Percentiles rank a stretch among this genome's conserved stretches.
Conservation (phyloP, 208 protist genomes). For the Angomonas ambiguus region DNA sequence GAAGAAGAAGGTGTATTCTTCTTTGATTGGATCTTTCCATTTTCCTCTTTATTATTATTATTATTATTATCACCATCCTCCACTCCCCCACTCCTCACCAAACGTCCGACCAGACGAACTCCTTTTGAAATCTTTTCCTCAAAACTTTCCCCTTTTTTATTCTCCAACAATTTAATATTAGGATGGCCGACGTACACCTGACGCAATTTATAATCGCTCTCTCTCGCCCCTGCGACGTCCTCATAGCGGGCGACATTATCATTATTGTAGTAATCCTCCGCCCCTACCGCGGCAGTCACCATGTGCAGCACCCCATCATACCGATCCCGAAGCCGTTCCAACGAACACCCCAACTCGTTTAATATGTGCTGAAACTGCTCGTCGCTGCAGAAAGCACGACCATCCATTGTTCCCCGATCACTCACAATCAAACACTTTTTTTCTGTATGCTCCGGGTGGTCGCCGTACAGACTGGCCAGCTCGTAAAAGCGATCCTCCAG, state of each 20-base stretch:
- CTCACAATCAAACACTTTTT: constrained; percentile 60
- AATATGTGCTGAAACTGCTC: constrained; percentile 57
- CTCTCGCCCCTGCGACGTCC: constrained; percentile 60
- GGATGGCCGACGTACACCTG: constrained; percentile 76
- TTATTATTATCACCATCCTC: constrained; percentile 17
- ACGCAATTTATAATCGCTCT: constrained; percentile 73
- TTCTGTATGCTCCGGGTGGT: constrained; percentile 44
- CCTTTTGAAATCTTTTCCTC: constrained; percentile 71
- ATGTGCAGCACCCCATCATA: constrained; percentile 86
- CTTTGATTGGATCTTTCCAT: too few relatives aligned
- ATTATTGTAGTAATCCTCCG: constrained; percentile 70
- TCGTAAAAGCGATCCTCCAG: constrained; percentile 77
- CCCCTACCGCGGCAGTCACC: constrained; percentile 69
- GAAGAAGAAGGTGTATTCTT: too few relatives aligned
- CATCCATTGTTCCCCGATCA: constrained; percentile 85
- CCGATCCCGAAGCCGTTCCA: constrained; percentile 66
- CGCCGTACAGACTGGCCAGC: constrained; percentile 37
- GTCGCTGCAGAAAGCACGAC: constrained; percentile 67
- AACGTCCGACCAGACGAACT: constrained; percentile 54
- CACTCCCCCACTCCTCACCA: constrained; percentile 26
- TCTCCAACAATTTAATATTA: constrained; percentile 68
- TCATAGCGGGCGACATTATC: constrained; percentile 84
- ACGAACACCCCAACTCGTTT: constrained; percentile 25
- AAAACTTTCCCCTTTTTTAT: constrained; percentile 46
- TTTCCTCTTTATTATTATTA: constrained; percentile 8